Percentiles rank a stretch among this genome's conserved stretches.
Evolutionary conservation across 2,329 filamentous ascomycete species (phyloP).

Genomic region (Beauveria sp.): DNA sequence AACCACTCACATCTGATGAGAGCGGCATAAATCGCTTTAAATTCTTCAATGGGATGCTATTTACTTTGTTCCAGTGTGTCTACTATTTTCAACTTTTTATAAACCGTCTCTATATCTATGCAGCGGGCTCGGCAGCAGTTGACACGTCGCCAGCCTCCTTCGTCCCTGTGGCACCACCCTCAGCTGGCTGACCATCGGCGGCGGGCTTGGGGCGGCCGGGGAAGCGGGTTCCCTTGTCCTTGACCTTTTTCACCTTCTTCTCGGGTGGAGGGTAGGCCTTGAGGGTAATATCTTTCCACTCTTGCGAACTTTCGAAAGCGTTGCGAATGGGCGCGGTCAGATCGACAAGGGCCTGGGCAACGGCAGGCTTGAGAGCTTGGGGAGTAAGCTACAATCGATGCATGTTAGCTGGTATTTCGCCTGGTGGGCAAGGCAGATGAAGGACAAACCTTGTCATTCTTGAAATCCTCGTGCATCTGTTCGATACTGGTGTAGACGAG

Average conservation of each 20-base stretch:
- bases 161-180: not conserved
- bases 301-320: constrained; percentile 60
- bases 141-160: not conserved
- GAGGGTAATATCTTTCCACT: constrained; percentile 64
- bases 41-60: not conserved
- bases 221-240: constrained; percentile 64
- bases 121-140: not conserved
- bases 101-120: not conserved
- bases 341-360: constrained; percentile 62
- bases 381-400: constrained; percentile 53
- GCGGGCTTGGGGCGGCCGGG: constrained; percentile 34
- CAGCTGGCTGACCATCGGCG: not conserved
- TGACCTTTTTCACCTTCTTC: constrained; percentile 70
- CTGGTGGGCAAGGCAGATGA: not conserved
- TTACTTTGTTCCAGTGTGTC: not conserved
- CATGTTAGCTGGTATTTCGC: not conserved
- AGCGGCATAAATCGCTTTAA: not conserved
- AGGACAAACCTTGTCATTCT: constrained; percentile 60
- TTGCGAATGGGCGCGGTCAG: constrained; percentile 72
- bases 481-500: constrained; percentile 72
- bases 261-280: constrained; percentile 72
- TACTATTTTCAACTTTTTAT: not conserved
- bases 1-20: not conserved
- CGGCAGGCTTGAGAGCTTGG: constrained; percentile 79
- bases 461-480: constrained; percentile 72